phyloP scores from a whole-genome alignment of 2,329 filamentous ascomycete genomes.

The Lasiodiplodia sp. region DNA sequence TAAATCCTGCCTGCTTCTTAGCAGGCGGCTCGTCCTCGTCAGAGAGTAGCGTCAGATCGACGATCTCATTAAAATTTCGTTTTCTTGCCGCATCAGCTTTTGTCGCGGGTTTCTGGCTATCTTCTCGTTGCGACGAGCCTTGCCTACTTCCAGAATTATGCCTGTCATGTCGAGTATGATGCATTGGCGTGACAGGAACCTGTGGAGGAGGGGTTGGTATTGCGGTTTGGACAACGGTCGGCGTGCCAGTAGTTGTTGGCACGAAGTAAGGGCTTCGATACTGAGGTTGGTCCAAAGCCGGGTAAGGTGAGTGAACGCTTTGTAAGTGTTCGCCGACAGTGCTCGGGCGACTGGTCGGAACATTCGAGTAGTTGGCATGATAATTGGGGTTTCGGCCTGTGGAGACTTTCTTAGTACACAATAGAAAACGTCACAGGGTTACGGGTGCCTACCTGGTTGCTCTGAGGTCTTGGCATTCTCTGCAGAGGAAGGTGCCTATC shows the following conservation, averaged over 20 bases:
- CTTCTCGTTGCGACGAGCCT: constrained; percentile 13
- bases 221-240: not conserved
- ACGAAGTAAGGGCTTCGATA: constrained; percentile 30
- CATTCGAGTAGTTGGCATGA: not conserved
- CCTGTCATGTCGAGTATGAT: constrained; percentile 39
- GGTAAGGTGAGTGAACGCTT: not conserved
- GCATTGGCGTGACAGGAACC: constrained; percentile 43
- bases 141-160: constrained; percentile 37
- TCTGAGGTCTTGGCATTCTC: not conserved
- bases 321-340: not conserved
- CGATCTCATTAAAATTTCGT: constrained; percentile 60
- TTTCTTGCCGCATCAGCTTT: constrained; percentile 66
- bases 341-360: not conserved
- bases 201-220: constrained; percentile 35
- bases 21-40: constrained; percentile 55
- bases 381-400: not conserved
- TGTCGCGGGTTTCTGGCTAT: constrained; percentile 45
- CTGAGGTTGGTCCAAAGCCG: not conserved
- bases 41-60: constrained; percentile 59
- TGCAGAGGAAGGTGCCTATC: not conserved
- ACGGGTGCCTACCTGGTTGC: not conserved
- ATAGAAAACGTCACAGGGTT: not conserved
- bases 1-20: constrained; percentile 36
- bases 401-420: too few species aligned
- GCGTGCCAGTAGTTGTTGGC: not conserved